Evolutionary conservation across 2,329 filamentous ascomycete genomes (phyloP), one percentile per base, ranked within the genome.

Genomic region (Neonectria coccinea): DNA sequence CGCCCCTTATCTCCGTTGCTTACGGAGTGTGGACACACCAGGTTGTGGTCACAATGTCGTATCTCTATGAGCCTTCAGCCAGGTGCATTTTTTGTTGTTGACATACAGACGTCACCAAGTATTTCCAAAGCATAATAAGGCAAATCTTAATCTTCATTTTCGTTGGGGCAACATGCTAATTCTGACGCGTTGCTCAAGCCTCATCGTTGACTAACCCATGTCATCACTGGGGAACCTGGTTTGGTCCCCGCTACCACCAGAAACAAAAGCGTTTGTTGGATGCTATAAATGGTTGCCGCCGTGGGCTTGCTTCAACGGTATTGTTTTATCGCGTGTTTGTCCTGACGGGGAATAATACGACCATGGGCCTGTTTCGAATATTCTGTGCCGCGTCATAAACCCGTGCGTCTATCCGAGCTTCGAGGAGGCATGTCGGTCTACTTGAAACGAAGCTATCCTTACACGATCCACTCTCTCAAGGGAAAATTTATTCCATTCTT

Each of bases 401-500:
- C 41, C n/a, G 18, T n/a, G 14, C 25, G 36, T 31, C 5, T n/a
- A 25, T 20, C 31, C 53, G n/a, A 5, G 16, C n/a, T 31, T 41
- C 16, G 8, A 42, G 55, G 39, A 3, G 31, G 4, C 22, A n/a
- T 16, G 11, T 56, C 16, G 6, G 3, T 42, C n/a, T 25, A 51
- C 29, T 25, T 20, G 45, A 58, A 51, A 58, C 56, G 29, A 16
- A 11, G 3, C 36, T 18, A 50, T 31, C 29, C 54, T 44, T 48
- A 5, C 16, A 18, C 2, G 10, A 25, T 12, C 31, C 29, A 39
- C 33, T 29, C 31, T 31, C 22, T 18, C 27, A n/a, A 48, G 25
- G 16, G 31, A 20, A 14, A 11, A 22, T n/a, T 47, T 22, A 10
- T 20, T n/a, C 8, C 11, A 33, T 33, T 33, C 36, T 56, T 5